These are phyloP conservation scores for Penstemon barbatus DNA, from an alignment of 257 asterid genomes.

Conservation along the genomic window DNA sequence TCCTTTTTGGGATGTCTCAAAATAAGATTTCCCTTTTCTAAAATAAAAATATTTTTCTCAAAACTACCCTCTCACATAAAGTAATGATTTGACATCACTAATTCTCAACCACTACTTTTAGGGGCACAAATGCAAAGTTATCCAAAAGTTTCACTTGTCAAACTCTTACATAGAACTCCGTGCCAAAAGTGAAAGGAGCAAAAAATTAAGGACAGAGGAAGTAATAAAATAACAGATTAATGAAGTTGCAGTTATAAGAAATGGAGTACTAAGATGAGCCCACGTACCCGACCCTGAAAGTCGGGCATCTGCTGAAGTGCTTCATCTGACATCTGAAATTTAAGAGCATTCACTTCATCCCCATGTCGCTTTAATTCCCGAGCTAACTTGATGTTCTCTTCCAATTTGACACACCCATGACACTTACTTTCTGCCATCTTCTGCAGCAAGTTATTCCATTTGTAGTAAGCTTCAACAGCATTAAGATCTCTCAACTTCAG, in stretches of 20 bases:
- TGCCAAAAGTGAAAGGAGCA: too few species aligned
- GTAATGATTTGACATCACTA: too few species aligned
- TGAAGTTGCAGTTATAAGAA: background rate
- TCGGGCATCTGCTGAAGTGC: conserved; percentile 99
- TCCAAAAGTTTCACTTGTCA: too few species aligned
- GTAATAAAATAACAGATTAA: background rate
- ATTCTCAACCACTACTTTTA: too few species aligned
- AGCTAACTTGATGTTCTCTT: conserved; percentile 80
- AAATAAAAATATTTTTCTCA: too few species aligned
- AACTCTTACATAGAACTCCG: too few species aligned
- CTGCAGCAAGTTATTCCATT: conserved; percentile 71
- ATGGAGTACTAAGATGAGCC: conserved; percentile 16
- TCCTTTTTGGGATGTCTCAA: too few species aligned
- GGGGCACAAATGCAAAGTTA: too few species aligned
- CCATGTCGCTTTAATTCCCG: conserved; percentile 56
- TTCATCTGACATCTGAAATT: conserved; percentile 94
- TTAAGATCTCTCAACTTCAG: conserved; percentile 75
- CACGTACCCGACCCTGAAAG: conserved; percentile 95
- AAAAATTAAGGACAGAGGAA: too few species aligned
- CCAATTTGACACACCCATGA: conserved; percentile 83
- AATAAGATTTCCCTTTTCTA: too few species aligned
- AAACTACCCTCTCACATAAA: too few species aligned
- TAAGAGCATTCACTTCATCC: conserved; percentile 74
- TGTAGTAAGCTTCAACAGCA: conserved; percentile 62
- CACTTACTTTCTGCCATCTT: conserved; percentile 90